Base-by-base conservation (phyloP, 2,329 filamentous ascomycete genomes). In the Colletotrichum filicis region DNA sequence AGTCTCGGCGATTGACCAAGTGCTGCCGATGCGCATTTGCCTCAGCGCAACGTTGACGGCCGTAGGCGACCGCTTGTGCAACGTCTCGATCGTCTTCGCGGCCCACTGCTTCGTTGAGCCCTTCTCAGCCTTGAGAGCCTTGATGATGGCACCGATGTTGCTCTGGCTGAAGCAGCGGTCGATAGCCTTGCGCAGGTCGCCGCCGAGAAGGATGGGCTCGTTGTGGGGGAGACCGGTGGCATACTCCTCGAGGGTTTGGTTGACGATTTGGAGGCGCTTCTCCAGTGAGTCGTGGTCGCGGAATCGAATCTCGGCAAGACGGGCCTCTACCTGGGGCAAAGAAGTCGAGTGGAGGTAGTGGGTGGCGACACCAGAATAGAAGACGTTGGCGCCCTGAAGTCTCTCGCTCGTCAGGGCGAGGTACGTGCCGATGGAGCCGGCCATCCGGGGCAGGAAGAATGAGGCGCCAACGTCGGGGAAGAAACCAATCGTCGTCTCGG, bases 391-490 rank as follows among this genome's bases (percentile, higher is more conserved):
- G 56, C 97, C 97, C 74, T 88, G 92, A 75, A 99, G 85, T 75
- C 91, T 90, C 80, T 96, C 93, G 80, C 95, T 97, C 8, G 97
- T 99, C 75, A 99, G 87, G 24, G 95, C 97, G 56, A 99, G 91
- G 83, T 98, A 99, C 24, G 94, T 98, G 70, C 97, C 97, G 68
- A 97, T 84, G 72, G 92, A 87, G 62, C 97, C 97, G 78, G 97
- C 92, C 87, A 99, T 92, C 75, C 95, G 90, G 19, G 97, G 94
- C 66, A 99, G 87, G 88, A 98, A 98, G 87, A 98, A 99, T 12
- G 94, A 97, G 37, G 93, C 97, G 74, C 97, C 97, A 61, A 99
- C 97, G 79, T 99, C 97, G 7, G 97, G 97, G 88, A 99, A 99
- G 88, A 98, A 98, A 52, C 97, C 97, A 80, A 99, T 99, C 9